These are phyloP conservation scores for Fusarium sp. DNA, from an alignment of 2,329 filamentous ascomycete genomes.

Conservation along the genomic window DNA sequence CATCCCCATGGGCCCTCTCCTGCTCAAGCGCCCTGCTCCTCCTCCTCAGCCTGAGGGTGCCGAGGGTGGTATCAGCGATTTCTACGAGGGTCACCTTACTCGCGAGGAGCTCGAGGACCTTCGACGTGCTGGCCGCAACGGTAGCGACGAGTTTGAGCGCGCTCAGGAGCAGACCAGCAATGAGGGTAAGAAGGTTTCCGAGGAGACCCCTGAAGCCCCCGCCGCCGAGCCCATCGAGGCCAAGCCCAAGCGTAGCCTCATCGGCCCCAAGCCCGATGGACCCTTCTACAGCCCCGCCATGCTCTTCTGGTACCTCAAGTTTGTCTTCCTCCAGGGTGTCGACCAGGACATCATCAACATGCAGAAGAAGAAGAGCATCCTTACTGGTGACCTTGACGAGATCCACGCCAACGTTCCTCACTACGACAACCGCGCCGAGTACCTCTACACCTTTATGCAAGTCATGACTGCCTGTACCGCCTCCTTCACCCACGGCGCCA, in stretches of 20 bases:
- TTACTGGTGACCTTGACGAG: conserved; percentile 61
- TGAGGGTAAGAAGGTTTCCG: conserved; percentile 37
- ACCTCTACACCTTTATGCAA: conserved; percentile 67
- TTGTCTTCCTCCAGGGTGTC: conserved; percentile 36
- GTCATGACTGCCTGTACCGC: conserved; percentile 68
- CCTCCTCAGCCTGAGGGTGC: conserved; percentile 71
- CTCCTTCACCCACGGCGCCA: conserved; percentile 71
- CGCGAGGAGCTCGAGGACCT: conserved; percentile 58
- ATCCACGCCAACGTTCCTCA: conserved; percentile 65
- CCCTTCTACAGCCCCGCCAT: conserved; percentile 13
- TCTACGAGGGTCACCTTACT: conserved; percentile 64
- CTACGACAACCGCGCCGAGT: conserved; percentile 65
- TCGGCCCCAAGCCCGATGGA: conserved; percentile 37
- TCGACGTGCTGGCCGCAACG: conserved; percentile 45
- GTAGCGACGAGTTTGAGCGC: conserved; percentile 37
- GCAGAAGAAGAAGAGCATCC: conserved; percentile 55
- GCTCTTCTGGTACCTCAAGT: conserved; percentile 42
- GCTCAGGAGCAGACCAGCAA: conserved; percentile 30
- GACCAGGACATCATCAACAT: conserved; percentile 43
- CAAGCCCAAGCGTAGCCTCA: conserved; percentile 30
- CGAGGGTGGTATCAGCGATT: conserved; percentile 62
- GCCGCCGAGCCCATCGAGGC: conserved; percentile 14
- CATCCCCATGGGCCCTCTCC: conserved; percentile 60
- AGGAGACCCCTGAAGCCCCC: background rate
- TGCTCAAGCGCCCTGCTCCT: conserved; percentile 55